These are phyloP conservation scores for Chytriomyces confervae DNA, from an alignment of 192 early-diverging fungal genomes.

Conservation along the genomic window DNA sequence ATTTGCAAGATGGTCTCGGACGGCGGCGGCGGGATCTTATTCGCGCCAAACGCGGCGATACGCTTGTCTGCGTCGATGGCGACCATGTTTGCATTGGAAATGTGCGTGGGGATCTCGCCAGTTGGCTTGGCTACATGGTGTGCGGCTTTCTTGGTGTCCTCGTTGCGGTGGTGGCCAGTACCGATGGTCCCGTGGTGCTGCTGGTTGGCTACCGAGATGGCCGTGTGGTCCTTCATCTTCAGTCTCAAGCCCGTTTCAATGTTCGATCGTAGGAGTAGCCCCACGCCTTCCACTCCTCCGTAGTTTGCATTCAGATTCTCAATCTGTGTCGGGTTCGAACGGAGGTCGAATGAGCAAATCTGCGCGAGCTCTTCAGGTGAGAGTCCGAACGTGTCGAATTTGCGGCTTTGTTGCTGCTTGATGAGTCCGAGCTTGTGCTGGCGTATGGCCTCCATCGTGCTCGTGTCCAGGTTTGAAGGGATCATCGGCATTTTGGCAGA, in stretches of 20 bases:
- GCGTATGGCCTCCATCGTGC: conserved; percentile 20
- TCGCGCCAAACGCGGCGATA: conserved; percentile 50
- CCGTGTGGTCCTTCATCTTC: conserved; percentile 28
- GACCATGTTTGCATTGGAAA: conserved; percentile 37
- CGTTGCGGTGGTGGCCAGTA: background rate
- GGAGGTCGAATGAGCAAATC: conserved; percentile 59
- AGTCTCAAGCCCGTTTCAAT: conserved; percentile 51
- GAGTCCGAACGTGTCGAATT: conserved; percentile 34
- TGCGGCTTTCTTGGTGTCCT: background rate
- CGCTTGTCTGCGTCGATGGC: conserved; percentile 49
- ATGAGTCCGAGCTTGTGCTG: conserved; percentile 18
- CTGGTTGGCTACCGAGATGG: conserved; percentile 9
- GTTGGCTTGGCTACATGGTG: background rate
- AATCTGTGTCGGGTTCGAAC: conserved; percentile 42
- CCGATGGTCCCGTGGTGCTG: background rate
- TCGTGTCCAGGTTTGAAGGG: background rate
- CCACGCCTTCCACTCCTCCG: conserved; percentile 61
- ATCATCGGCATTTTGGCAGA: background rate
- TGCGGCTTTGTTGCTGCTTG: conserved; percentile 21
- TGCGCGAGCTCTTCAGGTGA: conserved; percentile 51
- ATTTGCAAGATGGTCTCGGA: conserved; percentile 62
- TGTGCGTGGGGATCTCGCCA: background rate
- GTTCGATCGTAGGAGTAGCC: conserved; percentile 46
- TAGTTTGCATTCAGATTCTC: conserved; percentile 46
- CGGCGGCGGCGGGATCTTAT: conserved; percentile 62